Evolutionary conservation across 208 protist species (phyloP).

Genomic region (Polymyxa betae): DNA sequence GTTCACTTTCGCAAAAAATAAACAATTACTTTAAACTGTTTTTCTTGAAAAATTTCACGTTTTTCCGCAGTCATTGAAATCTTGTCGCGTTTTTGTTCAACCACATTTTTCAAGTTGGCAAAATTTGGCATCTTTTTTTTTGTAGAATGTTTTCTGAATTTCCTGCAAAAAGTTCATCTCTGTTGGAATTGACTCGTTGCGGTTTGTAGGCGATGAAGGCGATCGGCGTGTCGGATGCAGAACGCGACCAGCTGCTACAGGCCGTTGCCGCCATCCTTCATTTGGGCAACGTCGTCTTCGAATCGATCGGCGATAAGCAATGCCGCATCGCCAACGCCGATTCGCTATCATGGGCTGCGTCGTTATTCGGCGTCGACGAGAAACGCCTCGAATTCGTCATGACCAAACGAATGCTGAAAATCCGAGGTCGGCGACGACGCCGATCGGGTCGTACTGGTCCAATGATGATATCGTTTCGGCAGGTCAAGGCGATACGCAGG

Average conservation of each 20-base stretch:
- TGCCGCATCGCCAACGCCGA: neutral
- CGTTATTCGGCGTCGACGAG: conserved; percentile 46
- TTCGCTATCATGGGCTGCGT: neutral
- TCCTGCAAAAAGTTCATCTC: too few species aligned
- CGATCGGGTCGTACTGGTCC: too few species aligned
- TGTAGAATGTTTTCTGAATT: too few species aligned
- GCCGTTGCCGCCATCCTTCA: conserved; percentile 52
- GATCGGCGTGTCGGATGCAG: neutral
- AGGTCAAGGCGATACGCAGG: conserved; percentile 12
- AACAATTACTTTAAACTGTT: too few species aligned
- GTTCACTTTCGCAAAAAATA: too few species aligned
- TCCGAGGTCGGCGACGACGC: neutral
- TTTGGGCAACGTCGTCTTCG: conserved; percentile 55
- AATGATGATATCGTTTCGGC: too few species aligned
- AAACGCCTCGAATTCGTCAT: conserved; percentile 33
- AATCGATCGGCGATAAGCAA: conserved; percentile 47
- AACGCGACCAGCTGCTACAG: conserved; percentile 18
- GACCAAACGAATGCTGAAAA: conserved; percentile 1
- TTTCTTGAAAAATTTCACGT: too few species aligned
- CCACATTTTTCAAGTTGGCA: too few species aligned
- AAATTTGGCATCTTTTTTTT: too few species aligned
- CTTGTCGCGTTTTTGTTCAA: too few species aligned
- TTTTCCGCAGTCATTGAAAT: too few species aligned
- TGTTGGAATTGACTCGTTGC: too few species aligned
- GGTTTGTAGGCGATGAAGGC: conserved; percentile 3